phyloP scores from a whole-genome alignment of 139 green algal species.

The Tetraselmis striata region DNA sequence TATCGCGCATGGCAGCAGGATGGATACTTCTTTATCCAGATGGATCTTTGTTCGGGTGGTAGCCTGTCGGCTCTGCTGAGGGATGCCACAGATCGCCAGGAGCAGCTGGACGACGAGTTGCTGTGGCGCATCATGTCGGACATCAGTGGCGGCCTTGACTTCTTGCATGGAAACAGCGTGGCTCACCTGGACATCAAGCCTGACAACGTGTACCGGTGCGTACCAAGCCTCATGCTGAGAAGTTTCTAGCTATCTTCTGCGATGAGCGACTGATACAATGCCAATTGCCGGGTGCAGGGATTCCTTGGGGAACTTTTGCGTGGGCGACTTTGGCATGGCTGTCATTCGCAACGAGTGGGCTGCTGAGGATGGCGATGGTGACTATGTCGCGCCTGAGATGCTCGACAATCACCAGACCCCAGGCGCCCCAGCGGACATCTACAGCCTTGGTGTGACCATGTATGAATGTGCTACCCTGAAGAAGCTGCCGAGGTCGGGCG shows the following conservation, averaged over 20 bases:
- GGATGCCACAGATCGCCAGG: not conserved
- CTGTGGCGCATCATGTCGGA: constrained; percentile 32
- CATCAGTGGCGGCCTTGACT: constrained; percentile 47
- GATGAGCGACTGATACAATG: not conserved
- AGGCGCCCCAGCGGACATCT: constrained; percentile 49
- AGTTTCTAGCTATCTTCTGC: too few species aligned
- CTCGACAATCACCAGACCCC: constrained; percentile 18
- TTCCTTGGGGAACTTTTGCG: constrained; percentile 39
- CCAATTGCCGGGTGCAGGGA: not conserved
- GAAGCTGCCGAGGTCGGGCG: not conserved
- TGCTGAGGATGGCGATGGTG: constrained; percentile 76
- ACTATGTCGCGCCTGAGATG: constrained; percentile 74
- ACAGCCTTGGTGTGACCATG: constrained; percentile 50
- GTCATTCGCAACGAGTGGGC: constrained; percentile 40
- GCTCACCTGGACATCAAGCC: constrained; percentile 82
- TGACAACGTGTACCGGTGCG: constrained; percentile 60
- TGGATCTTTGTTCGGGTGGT: constrained; percentile 51
- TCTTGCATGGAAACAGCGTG: constrained; percentile 59
- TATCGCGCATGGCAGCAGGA: constrained; percentile 74
- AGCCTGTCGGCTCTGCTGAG: constrained; percentile 29
- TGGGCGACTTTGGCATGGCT: constrained; percentile 70
- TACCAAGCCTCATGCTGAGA: too few species aligned
- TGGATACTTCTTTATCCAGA: constrained; percentile 70
- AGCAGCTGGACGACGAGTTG: constrained; percentile 11
- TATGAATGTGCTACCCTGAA: constrained; percentile 45